Percentiles rank a stretch among this genome's conserved stretches.
phyloP scores from a whole-genome alignment of 352 stramenopile genomes.

The Globisporangium acanthophoron region DNA sequence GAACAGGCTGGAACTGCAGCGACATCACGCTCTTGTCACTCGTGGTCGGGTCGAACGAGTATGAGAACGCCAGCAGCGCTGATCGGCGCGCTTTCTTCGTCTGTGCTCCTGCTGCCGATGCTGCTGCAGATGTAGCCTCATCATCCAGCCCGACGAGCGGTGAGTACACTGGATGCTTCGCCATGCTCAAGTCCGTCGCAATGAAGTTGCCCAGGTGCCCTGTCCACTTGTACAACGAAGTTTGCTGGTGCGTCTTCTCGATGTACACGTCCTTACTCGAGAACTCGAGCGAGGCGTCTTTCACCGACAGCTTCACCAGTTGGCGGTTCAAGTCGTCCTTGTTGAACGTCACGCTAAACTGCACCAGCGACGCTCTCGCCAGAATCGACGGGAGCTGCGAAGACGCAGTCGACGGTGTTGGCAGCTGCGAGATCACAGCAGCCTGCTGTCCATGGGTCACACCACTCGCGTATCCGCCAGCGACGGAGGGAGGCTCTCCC shows the following conservation, averaged over 20 bases:
- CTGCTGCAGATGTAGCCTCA: slow-evolving; percentile 6
- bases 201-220: slow-evolving; percentile 72
- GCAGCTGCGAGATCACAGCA: slow-evolving; percentile 3
- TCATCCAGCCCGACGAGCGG: slow-evolving; percentile 63
- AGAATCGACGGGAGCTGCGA: slow-evolving; percentile 18
- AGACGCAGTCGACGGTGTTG: background rate
- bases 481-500: background rate
- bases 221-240: slow-evolving; percentile 12
- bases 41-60: slow-evolving; percentile 11
- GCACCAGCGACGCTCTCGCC: slow-evolving; percentile 56
- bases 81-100: slow-evolving; percentile 3
- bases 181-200: slow-evolving; percentile 61
- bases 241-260: background rate
- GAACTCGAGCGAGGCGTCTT: slow-evolving; percentile 46
- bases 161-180: slow-evolving; percentile 59
- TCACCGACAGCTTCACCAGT: slow-evolving; percentile 54
- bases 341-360: slow-evolving; percentile 80
- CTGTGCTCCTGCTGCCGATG: background rate
- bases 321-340: slow-evolving; percentile 72
- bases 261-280: slow-evolving; percentile 11
- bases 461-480: background rate
- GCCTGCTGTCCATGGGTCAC: background rate
- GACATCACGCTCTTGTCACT: slow-evolving; percentile 38
- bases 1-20: slow-evolving; percentile 57
- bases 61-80: slow-evolving; percentile 31